Percentiles rank a stretch among this genome's conserved stretches.
These are phyloP conservation scores for Lupinus albus DNA, from an alignment of 306 rosid species.

Conservation along the genomic window DNA sequence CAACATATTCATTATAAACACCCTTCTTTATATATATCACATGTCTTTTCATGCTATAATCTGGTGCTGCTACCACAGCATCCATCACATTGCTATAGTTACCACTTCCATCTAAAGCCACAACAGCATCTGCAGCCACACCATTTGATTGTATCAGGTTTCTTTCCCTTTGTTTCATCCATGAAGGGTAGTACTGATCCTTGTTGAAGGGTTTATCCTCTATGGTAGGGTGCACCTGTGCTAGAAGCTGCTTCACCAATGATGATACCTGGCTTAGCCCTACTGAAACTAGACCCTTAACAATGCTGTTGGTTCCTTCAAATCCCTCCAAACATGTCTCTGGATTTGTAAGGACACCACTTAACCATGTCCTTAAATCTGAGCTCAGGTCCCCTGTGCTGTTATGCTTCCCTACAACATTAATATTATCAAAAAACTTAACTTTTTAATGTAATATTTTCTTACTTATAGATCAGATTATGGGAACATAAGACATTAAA, in stretches of 20 bases:
- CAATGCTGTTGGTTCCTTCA: conserved; percentile 67
- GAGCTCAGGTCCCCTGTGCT: conserved; percentile 71
- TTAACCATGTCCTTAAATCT: conserved; percentile 87
- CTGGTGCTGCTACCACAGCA: conserved; percentile 79
- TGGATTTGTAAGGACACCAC: conserved; percentile 68
- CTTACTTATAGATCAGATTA: neutral
- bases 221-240: conserved; percentile 49
- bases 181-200: conserved; percentile 53
- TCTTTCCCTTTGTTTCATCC: conserved; percentile 57
- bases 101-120: conserved; percentile 79
- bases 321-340: conserved; percentile 86
- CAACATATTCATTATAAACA: conserved; percentile 66
- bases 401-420: conserved; percentile 57
- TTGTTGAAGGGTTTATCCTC: neutral
- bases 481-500: no score
- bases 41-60: conserved; percentile 63
- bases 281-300: conserved; percentile 46
- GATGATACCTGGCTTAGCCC: conserved; percentile 58
- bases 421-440: no score
- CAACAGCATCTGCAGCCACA: conserved; percentile 53
- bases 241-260: conserved; percentile 51
- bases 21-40: conserved; percentile 76
- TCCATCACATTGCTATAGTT: conserved; percentile 60
- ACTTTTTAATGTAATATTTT: neutral
- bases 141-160: conserved; percentile 54